phyloP scores from a whole-genome alignment of 2,329 filamentous ascomycete species.

The Diatrype stigma region DNA sequence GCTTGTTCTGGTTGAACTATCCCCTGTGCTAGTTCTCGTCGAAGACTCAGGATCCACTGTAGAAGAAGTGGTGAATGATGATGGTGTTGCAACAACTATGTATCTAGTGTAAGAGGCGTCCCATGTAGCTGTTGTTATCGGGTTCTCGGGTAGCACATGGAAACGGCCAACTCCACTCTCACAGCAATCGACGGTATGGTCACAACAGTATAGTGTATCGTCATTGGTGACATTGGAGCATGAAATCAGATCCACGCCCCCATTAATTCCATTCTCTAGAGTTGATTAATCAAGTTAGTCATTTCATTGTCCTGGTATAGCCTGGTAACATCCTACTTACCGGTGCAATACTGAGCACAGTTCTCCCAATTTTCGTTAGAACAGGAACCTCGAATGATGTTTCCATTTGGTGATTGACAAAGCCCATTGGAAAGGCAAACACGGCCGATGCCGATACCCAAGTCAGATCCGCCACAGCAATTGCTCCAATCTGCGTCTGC shows the following conservation, averaged over 20 bases:
- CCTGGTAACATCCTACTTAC: neutral
- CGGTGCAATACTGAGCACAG: neutral
- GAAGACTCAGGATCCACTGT: neutral
- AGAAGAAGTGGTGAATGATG: neutral
- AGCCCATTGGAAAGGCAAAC: neutral
- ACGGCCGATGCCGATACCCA: no score
- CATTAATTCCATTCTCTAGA: neutral
- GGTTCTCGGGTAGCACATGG: neutral
- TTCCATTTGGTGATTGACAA: neutral
- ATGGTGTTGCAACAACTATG: neutral
- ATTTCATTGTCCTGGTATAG: neutral
- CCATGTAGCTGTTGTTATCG: neutral
- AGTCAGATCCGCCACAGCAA: neutral
- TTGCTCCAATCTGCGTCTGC: neutral
- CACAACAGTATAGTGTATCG: neutral
- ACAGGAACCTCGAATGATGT: neutral
- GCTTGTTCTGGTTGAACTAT: neutral
- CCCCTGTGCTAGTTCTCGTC: neutral
- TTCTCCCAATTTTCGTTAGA: neutral
- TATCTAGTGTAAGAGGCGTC: neutral
- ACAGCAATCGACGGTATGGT: neutral
- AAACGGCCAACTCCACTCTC: neutral
- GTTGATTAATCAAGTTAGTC: neutral
- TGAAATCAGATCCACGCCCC: neutral
- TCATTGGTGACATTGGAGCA: neutral